phyloP scores from a whole-genome alignment of 148 eudicot species.

The Gaultheria prostrata region DNA sequence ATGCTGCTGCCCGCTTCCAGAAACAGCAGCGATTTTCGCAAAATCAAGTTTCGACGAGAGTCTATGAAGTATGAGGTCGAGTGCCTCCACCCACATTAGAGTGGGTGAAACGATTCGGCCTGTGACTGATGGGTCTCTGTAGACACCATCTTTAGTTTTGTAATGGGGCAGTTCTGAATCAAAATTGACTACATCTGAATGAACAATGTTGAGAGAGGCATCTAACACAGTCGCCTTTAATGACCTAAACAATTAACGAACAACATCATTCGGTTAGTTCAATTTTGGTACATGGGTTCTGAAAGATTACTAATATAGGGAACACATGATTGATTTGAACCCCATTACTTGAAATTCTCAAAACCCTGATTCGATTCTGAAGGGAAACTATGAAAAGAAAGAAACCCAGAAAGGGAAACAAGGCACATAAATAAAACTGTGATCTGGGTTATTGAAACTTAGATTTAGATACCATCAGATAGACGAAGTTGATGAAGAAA shows the following conservation, averaged over 20 bases:
- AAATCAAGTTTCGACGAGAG: conserved; percentile 60
- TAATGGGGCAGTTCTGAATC: conserved; percentile 81
- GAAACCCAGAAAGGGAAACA: background rate
- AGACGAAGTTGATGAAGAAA: background rate
- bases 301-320: no score
- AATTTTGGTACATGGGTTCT: background rate
- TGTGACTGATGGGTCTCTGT: conserved; percentile 51
- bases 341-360: background rate
- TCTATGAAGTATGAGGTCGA: conserved; percentile 65
- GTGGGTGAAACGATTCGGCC: conserved; percentile 92
- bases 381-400: background rate
- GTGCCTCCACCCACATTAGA: conserved; percentile 89
- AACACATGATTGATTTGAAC: background rate
- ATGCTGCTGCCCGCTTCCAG: conserved; percentile 94
- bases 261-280: background rate
- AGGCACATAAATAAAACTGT: background rate
- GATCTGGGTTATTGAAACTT: background rate
- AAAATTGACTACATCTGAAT: conserved; percentile 58
- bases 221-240: conserved; percentile 85
- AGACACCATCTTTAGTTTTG: conserved; percentile 87
- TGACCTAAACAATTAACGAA: conserved; percentile 46
- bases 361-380: background rate
- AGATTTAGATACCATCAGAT: background rate
- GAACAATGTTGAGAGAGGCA: conserved; percentile 49
- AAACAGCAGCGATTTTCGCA: conserved; percentile 61